Evolutionary conservation across 352 stramenopile species (phyloP).

Genomic region (Globisporangium spinosum): DNA sequence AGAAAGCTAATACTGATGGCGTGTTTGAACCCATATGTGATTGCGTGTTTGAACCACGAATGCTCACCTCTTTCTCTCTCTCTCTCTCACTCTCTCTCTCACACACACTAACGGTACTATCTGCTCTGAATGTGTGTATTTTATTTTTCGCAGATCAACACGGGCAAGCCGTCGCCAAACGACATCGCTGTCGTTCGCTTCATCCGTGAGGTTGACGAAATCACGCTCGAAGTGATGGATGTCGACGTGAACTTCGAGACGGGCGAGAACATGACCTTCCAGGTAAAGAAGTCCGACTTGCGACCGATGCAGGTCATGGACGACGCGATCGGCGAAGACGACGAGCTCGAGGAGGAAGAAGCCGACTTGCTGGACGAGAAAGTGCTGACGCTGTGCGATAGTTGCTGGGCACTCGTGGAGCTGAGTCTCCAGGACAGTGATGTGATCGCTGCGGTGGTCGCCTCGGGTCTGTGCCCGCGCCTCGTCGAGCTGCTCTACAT

Average conservation of each 20-base stretch:
- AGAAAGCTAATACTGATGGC: background rate
- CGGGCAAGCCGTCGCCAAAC: constrained; percentile 75
- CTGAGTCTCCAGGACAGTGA: constrained; percentile 72
- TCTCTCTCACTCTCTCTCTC: no score
- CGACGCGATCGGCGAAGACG: constrained; percentile 73
- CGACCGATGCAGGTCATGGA: constrained; percentile 79
- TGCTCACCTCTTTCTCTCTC: no score
- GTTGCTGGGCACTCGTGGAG: constrained; percentile 82
- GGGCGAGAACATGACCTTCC: constrained; percentile 79
- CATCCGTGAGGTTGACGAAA: constrained; percentile 69
- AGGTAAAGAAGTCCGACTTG: constrained; percentile 53
- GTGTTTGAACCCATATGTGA: background rate
- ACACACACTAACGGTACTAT: background rate
- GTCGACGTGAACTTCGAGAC: constrained; percentile 88
- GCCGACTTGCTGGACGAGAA: constrained; percentile 76
- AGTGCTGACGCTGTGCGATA: constrained; percentile 83
- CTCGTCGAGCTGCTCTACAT: constrained; percentile 84
- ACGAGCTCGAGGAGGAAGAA: constrained; percentile 69
- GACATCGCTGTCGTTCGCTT: constrained; percentile 84
- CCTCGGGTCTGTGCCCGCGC: constrained; percentile 54
- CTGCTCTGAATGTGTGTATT: background rate
- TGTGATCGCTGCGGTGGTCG: constrained; percentile 59
- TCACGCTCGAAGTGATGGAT: constrained; percentile 78
- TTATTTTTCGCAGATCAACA: constrained; percentile 41
- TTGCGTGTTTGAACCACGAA: background rate